These are phyloP conservation scores for Fusarium sp. DNA, from an alignment of 2,329 filamentous ascomycete species.

Conservation along the genomic window DNA sequence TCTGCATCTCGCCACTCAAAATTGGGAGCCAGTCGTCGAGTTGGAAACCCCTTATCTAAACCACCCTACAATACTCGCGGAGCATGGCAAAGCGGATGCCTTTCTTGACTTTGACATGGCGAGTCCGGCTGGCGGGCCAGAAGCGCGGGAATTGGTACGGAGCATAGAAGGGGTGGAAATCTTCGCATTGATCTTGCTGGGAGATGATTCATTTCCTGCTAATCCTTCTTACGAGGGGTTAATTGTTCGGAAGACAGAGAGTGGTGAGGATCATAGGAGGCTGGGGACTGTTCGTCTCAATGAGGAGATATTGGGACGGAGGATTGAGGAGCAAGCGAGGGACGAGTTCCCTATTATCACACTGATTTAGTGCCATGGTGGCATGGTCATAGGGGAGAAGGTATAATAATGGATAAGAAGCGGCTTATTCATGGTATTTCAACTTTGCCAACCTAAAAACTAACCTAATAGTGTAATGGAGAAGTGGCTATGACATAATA, in stretches of 20 bases:
- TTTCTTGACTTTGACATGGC: conserved; percentile 1
- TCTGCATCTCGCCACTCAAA: neutral
- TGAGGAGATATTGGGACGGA: neutral
- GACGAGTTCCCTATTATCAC: neutral
- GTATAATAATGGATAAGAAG: too few species aligned
- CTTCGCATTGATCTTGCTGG: neutral
- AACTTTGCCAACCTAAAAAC: too few species aligned
- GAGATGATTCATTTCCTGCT: too few species aligned
- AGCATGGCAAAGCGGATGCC: fast-evolving
- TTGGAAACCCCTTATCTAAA: too few species aligned
- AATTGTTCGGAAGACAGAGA: neutral
- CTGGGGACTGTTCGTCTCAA: neutral
- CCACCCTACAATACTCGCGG: neutral
- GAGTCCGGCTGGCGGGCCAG: neutral
- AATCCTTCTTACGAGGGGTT: neutral
- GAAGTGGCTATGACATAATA: too few species aligned
- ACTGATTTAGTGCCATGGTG: neutral
- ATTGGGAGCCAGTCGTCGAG: too few species aligned
- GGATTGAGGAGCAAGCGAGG: neutral
- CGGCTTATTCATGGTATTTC: too few species aligned
- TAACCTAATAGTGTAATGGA: too few species aligned
- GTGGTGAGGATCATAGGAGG: neutral
- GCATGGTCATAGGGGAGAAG: neutral
- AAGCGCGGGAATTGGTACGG: neutral
- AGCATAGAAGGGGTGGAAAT: neutral